Percentiles rank a stretch among this genome's conserved stretches.
phyloP scores from a whole-genome alignment of 177 flowering plant genomes.

The Vitis hybrid region DNA sequence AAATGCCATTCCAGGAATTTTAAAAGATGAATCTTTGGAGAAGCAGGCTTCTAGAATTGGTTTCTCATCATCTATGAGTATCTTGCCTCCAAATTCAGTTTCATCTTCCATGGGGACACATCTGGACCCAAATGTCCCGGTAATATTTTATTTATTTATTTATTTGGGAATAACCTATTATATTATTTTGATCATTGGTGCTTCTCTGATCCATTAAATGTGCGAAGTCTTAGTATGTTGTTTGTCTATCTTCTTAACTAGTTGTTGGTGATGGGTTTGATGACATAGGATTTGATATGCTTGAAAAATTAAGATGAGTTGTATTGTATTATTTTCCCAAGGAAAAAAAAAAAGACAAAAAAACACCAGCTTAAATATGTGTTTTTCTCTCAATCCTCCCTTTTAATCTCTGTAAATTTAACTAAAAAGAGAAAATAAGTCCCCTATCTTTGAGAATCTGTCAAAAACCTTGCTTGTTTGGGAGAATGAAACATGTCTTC shows the following conservation, averaged over 20 bases:
- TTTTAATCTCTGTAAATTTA: no score
- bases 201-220: not conserved
- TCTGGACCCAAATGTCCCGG: conserved; percentile 39
- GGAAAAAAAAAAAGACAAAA: no score
- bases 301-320: not conserved
- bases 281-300: not conserved
- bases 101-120: conserved; percentile 39
- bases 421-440: no score
- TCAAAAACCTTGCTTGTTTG: no score
- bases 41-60: conserved; percentile 50
- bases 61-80: conserved; percentile 33
- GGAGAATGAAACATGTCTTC: no score
- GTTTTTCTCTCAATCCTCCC: not conserved
- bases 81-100: conserved; percentile 31
- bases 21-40: conserved; percentile 48
- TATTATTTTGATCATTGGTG: not conserved
- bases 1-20: conserved; percentile 31
- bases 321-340: not conserved
- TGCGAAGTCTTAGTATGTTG: not conserved
- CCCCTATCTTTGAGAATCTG: no score
- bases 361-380: not conserved
- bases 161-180: not conserved
- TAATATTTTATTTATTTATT: conserved; percentile 17
- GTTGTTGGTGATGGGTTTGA: no score
- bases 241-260: not conserved